Evolutionary conservation across 257 asterid species (phyloP), one percentile per base, ranked within the genome.

Genomic region (Petunia axillaris): DNA sequence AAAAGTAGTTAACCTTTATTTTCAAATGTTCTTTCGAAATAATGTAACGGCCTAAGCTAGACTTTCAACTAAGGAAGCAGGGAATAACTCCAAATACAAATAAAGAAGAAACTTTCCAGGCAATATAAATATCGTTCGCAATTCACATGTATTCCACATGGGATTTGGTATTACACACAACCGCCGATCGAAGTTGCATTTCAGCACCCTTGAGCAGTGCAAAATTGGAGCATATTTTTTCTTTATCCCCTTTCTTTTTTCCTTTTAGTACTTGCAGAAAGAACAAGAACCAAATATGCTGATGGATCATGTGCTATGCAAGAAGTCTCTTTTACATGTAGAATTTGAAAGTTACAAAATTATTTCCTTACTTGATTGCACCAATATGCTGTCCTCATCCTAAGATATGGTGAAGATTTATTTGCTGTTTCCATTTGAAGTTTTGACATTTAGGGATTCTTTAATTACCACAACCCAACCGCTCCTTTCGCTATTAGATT

Each of bases 101-200:
- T 57, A 48, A 50, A 73, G 77, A 50, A 35, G 37, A 73, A 43
- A 50, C 62, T 35, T 73, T 73, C 44, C 40, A 48, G 50, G 77
- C 59, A 50, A 48, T 57, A 50, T 25, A 71, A 71, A 48, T 39
- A 71, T 46, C 50, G 50, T 71, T 71, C 44, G 8, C 35, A 50
- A 73, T 73, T 73, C 77, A 73, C 77, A 71, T 71, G 77, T 71
- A 71, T 71, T 71, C 60, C 77, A 71, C 77, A 73, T 73, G 77
- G 44, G 10, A 73, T 50, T 73, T 73, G 46, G 62, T 46, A 41
- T n/a, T 46, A 35, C 44, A 48, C 58, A 71, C 35, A 48, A 11
- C 39, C 5, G 62, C 44, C 4, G 35, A 35, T 52, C 8, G 59
- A 73, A 73, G 55, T 50, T 35, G 46, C 11, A 48, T 73, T 11